These are phyloP conservation scores for Ceratobasidium sp. DNA, from an alignment of 1,284 basidiomycete species.

Conservation along the genomic window DNA sequence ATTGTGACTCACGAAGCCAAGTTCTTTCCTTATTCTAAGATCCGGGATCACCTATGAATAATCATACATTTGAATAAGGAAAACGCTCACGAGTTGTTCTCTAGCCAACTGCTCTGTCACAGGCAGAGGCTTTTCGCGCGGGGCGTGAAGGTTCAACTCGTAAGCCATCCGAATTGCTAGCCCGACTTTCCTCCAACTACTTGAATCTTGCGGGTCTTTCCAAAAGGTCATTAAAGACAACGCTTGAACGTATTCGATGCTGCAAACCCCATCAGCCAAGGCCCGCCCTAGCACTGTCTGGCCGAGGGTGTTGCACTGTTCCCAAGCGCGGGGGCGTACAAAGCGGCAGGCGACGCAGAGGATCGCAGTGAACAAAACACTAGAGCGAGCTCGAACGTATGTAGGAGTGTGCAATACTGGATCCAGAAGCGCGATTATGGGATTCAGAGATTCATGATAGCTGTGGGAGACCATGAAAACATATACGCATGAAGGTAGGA, in stretches of 20 bases:
- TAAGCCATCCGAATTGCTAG: slow-evolving; percentile 57
- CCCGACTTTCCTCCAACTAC: slow-evolving; percentile 56
- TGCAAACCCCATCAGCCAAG: slow-evolving; percentile 57
- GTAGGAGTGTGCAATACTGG: slow-evolving; percentile 57
- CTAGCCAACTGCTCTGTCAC: slow-evolving; percentile 51
- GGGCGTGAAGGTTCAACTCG: slow-evolving; percentile 56
- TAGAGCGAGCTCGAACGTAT: slow-evolving; percentile 56
- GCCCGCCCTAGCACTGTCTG: slow-evolving; percentile 59
- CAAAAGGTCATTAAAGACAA: slow-evolving; percentile 60
- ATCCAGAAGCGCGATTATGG: slow-evolving; percentile 56
- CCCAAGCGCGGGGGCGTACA: slow-evolving; percentile 57
- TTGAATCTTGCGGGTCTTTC: slow-evolving; percentile 59
- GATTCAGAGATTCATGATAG: slow-evolving; percentile 50
- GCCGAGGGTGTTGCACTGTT: slow-evolving; percentile 54
- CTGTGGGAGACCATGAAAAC: background rate
- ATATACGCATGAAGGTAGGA: background rate
- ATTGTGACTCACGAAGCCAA: slow-evolving; percentile 53
- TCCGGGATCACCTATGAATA: background rate
- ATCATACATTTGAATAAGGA: background rate
- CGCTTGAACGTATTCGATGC: slow-evolving; percentile 59
- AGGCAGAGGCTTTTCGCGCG: slow-evolving; percentile 53
- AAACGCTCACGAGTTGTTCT: slow-evolving; percentile 49
- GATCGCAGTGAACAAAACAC: slow-evolving; percentile 61
- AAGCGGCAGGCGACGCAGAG: slow-evolving; percentile 59
- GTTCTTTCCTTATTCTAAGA: slow-evolving; percentile 51